Base-by-base conservation (phyloP, 306 rosid species). In the Prunus mira region DNA sequence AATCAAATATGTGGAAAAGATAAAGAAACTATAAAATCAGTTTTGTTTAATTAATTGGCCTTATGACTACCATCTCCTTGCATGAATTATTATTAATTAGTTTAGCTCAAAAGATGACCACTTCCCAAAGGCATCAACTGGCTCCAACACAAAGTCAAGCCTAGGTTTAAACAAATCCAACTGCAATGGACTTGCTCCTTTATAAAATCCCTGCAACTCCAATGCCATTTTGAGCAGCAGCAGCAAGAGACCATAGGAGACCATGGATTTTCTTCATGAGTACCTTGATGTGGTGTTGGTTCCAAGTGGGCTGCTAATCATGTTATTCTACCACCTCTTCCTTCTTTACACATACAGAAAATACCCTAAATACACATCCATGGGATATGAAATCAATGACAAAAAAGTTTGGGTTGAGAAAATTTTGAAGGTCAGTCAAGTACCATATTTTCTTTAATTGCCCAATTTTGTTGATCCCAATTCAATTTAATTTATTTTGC, bases 321-420 rank as follows among this genome's bases (percentile, higher is more conserved):
- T 93, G 96, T 82, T 90, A 67, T 65, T 64, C 58, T 93, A 93
- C 77, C 96, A 93, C 74, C 82, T 90, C 70, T 73, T 74, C 52
- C 86, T 93, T 45, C 92, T 93, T 49, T 67, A 84, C 83, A 86
- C 88, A 77, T 93, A 84, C 56, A 72, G 89, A 58, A 71, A 82
- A 52, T 64, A 12, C 30, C 96, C 97, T 71, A 90, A 93, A 81
- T 80, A 84, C 12, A 93, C 97, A 8, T 87, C 74, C 84, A 68
- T 87, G 83, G 97, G 97, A 38, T 89, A 84, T 76, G 93, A 90
- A 75, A 91, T 90, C 85, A 79, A 87, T 52, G 91, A 90, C 82
- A 90, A 85, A 51, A 86, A 64, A 82, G 85, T 83, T 38, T 93
- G 97, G 97, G 97, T 85, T 73, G 83, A 86, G 62, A 87, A 82